Percentiles rank a stretch among this genome's conserved stretches.
Conservation (phyloP, 164 flowering plant species). For the Cinnamomum micranthum region DNA sequence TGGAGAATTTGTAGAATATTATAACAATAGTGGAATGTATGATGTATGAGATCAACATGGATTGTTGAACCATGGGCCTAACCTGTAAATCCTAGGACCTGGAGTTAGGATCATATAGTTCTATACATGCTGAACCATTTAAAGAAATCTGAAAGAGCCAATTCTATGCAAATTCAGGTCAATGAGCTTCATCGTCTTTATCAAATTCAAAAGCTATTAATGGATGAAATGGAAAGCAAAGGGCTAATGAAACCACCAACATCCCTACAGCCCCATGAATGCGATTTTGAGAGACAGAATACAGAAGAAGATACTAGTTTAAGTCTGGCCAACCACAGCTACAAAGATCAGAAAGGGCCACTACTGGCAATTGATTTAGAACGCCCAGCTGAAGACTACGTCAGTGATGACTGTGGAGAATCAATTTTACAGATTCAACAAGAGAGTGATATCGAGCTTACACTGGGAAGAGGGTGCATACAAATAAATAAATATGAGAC, state of each 20-base stretch:
- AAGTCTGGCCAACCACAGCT: slow-evolving; percentile 1
- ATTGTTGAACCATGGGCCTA: background rate
- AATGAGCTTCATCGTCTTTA: slow-evolving; percentile 81
- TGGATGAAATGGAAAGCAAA: slow-evolving; percentile 35
- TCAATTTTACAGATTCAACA: background rate
- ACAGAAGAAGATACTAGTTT: slow-evolving; percentile 11
- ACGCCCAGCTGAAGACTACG: slow-evolving; percentile 35
- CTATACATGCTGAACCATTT: background rate
- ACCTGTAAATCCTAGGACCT: background rate
- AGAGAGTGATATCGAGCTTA: slow-evolving; percentile 30
- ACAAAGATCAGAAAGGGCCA: slow-evolving; percentile 13
- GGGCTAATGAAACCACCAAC: background rate
- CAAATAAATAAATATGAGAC: slow-evolving; percentile 29
- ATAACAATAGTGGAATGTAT: background rate
- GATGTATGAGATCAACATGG: background rate
- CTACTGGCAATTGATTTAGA: slow-evolving; percentile 38
- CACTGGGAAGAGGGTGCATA: slow-evolving; percentile 51
- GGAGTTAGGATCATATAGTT: background rate
- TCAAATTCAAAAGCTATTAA: slow-evolving; percentile 57
- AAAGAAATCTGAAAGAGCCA: background rate
- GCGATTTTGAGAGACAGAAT: slow-evolving; percentile 7
- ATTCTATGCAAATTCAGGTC: slow-evolving; percentile 41
- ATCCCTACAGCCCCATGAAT: background rate
- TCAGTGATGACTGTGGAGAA: slow-evolving; percentile 14
- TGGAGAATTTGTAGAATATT: background rate